phyloP scores from a whole-genome alignment of 805 yeast genomes.

The Myxozyma kluyveri region DNA sequence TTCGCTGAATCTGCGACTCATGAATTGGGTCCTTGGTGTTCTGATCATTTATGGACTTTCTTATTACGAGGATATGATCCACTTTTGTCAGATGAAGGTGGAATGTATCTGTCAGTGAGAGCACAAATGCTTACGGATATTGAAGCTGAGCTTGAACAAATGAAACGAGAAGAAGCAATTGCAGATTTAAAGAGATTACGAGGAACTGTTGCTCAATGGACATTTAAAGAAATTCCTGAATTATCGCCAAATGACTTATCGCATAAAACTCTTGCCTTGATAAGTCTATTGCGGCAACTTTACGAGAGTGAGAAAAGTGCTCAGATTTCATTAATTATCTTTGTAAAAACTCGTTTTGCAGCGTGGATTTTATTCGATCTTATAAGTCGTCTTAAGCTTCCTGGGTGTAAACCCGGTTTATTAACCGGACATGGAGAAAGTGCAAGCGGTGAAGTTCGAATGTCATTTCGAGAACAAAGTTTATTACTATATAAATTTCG shows the following conservation, averaged over 20 bases:
- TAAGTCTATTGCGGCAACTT: background rate
- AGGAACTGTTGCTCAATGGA: background rate
- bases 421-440: conserved; percentile 12
- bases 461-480: conserved; percentile 13
- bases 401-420: conserved; percentile 4
- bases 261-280: conserved; percentile 6
- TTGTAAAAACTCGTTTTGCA: conserved; percentile 10
- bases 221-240: background rate
- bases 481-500: conserved; percentile 7
- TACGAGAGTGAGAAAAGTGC: background rate
- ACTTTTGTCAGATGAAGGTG: background rate
- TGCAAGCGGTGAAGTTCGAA: background rate
- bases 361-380: conserved; percentile 8
- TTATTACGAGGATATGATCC: background rate
- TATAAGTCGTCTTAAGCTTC: background rate
- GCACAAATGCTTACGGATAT: background rate
- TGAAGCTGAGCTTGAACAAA: background rate
- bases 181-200: background rate
- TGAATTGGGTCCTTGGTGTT: conserved; percentile 9
- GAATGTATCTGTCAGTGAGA: background rate
- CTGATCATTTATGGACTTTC: conserved; percentile 7
- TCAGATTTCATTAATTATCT: conserved; percentile 1
- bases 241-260: conserved; percentile 1
- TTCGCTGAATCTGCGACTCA: background rate
- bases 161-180: background rate